Percentiles rank a stretch among this genome's conserved stretches.
Conservation (phyloP, 495 filamentous ascomycete genomes). For the Paragyromitra xinjiangensis region DNA sequence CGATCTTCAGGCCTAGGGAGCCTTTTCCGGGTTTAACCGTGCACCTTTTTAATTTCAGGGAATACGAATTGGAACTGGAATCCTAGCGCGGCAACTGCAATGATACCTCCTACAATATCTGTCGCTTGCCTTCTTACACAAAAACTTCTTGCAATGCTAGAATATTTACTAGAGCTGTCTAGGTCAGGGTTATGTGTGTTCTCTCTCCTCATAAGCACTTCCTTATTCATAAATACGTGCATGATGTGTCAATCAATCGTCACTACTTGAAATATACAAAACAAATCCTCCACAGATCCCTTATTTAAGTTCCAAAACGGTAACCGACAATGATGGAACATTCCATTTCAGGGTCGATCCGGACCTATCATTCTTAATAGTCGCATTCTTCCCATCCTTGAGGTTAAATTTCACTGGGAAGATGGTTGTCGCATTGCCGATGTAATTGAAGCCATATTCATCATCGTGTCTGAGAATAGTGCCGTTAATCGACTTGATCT, state of each 20-base stretch:
- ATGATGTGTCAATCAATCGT: background rate
- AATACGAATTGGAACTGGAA: background rate
- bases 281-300: background rate
- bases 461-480: conserved; percentile 60
- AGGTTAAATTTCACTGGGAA: conserved; percentile 44
- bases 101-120: too few species aligned
- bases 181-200: background rate
- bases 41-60: background rate
- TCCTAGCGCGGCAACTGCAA: background rate
- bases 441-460: conserved; percentile 59
- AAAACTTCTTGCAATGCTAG: too few species aligned
- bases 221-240: conserved; percentile 12
- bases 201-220: background rate
- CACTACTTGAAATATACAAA: conserved; percentile 11
- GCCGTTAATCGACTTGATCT: conserved; percentile 58
- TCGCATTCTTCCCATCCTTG: conserved; percentile 15
- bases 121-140: too few species aligned
- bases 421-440: conserved; percentile 56
- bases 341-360: conserved; percentile 40
- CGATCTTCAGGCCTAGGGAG: background rate
- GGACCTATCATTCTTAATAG: conserved; percentile 5
- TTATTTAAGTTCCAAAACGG: conserved; percentile 52
- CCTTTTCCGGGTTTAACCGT: conserved; percentile 1
- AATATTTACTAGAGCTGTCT: too few species aligned
- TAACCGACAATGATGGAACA: conserved; percentile 44